These are phyloP conservation scores for Alternaria solani DNA, from an alignment of 2,329 filamentous ascomycete species.

Conservation along the genomic window DNA sequence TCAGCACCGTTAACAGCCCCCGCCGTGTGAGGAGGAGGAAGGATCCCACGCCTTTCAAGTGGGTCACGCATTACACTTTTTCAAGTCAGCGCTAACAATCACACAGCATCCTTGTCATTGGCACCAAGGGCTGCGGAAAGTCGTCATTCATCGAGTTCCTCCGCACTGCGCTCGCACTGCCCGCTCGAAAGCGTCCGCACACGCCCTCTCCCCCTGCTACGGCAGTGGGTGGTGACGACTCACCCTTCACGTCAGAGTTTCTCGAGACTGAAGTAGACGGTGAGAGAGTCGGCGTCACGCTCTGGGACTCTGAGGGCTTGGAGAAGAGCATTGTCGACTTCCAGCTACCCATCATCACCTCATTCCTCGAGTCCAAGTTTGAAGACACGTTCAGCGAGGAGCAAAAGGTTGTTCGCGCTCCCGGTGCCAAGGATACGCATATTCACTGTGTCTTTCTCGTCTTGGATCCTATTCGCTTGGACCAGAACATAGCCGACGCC, in stretches of 20 bases:
- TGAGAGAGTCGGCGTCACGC: conserved; percentile 87
- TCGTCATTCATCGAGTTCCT: conserved; percentile 97
- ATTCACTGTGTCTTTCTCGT: conserved; percentile 95
- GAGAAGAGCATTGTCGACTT: conserved; percentile 96
- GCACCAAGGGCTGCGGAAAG: conserved; percentile 87
- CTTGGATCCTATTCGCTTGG: conserved; percentile 85
- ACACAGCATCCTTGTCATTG: conserved; percentile 84
- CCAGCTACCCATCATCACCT: conserved; percentile 87
- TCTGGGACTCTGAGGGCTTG: conserved; percentile 96
- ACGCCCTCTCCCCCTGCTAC: conserved; percentile 54
- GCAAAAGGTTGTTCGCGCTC: conserved; percentile 94
- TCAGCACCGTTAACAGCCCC: conserved; percentile 92
- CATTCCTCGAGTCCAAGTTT: conserved; percentile 96
- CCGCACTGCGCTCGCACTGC: conserved; percentile 81
- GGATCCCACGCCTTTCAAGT: conserved; percentile 99
- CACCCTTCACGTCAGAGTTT: conserved; percentile 81
- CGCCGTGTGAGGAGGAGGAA: conserved; percentile 91
- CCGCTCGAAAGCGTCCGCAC: conserved; percentile 74
- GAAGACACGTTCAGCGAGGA: conserved; percentile 97
- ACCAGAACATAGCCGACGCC: conserved; percentile 75
- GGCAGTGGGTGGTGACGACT: conserved; percentile 55
- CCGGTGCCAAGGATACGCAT: conserved; percentile 92
- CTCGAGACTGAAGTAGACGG: conserved; percentile 93
- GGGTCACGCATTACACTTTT: conserved; percentile 55
- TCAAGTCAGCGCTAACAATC: conserved; percentile 21